Evolutionary conservation across 441 rosid species (phyloP).

Genomic region (Francoa sonchifolia): DNA sequence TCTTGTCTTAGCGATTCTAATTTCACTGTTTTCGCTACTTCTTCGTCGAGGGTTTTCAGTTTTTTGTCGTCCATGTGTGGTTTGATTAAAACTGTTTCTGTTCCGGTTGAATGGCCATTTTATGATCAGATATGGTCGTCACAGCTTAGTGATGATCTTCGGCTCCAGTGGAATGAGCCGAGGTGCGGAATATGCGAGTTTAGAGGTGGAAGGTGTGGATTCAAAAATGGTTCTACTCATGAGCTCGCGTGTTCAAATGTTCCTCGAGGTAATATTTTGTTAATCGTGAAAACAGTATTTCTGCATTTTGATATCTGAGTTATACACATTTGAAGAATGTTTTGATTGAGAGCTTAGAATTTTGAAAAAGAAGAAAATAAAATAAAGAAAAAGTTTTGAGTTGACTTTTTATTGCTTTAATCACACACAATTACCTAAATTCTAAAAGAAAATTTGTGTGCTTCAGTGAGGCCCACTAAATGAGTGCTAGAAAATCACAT

Average conservation of each 20-base stretch:
- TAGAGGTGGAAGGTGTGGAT: constrained; percentile 14
- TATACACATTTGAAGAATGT: not conserved
- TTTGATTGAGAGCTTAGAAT: not conserved
- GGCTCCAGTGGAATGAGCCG: constrained; percentile 49
- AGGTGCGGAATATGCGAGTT: constrained; percentile 36
- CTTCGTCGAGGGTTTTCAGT: constrained; percentile 16
- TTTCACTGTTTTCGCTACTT: constrained; percentile 46
- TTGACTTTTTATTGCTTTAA: too few species aligned
- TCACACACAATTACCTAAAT: too few species aligned
- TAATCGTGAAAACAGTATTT: too few species aligned
- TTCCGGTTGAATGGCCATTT: constrained; percentile 50
- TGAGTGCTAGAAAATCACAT: too few species aligned
- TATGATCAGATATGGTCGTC: constrained; percentile 32
- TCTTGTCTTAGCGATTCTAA: constrained; percentile 36
- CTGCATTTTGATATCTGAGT: too few species aligned
- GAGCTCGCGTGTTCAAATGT: not conserved
- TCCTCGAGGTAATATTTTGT: not conserved
- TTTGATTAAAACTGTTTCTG: constrained; percentile 18
- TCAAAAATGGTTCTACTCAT: constrained; percentile 1
- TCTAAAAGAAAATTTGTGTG: too few species aligned
- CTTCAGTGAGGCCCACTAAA: too few species aligned
- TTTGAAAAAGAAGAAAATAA: too few species aligned
- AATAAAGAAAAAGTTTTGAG: too few species aligned
- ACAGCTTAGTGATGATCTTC: constrained; percentile 38
- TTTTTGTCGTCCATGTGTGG: constrained; percentile 21